phyloP scores from a whole-genome alignment of 2,329 filamentous ascomycete genomes.

The Apiospora aurea region DNA sequence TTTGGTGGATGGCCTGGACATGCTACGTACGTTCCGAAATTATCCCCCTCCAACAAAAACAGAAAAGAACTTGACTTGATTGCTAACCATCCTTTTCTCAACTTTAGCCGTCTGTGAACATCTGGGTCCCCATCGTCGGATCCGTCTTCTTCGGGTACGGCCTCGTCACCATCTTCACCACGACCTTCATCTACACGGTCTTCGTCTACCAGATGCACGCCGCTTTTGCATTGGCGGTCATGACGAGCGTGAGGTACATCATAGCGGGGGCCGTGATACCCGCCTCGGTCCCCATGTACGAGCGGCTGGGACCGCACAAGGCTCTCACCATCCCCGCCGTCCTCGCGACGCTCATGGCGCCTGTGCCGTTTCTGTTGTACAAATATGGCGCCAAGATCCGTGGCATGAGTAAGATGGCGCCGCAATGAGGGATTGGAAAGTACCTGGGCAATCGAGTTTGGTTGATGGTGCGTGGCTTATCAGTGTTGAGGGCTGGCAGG shows the following conservation, averaged over 20 bases:
- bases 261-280: slow-evolving; percentile 45
- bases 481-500: too few species aligned
- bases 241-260: slow-evolving; percentile 50
- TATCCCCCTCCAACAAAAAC: too few species aligned
- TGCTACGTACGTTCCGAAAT: not conserved
- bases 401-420: slow-evolving; percentile 33
- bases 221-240: slow-evolving; percentile 49
- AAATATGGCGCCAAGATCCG: slow-evolving; percentile 44
- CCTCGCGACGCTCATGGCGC: slow-evolving; percentile 48
- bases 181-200: slow-evolving; percentile 56
- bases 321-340: slow-evolving; percentile 48
- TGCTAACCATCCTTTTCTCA: slow-evolving; percentile 39
- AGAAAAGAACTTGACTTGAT: too few species aligned
- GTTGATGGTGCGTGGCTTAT: not conserved
- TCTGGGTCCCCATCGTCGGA: slow-evolving; percentile 48
- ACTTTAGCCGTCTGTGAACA: not conserved
- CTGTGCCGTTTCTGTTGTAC: slow-evolving; percentile 54
- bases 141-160: slow-evolving; percentile 49
- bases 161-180: slow-evolving; percentile 51
- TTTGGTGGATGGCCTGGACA: slow-evolving; percentile 57
- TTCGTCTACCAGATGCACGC: slow-evolving; percentile 51
- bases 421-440: not conserved
- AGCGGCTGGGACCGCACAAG: slow-evolving; percentile 46
- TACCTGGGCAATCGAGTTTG: not conserved
- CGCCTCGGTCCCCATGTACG: slow-evolving; percentile 43